Base-by-base conservation (phyloP, 169 alveolate genomes). In the Plasmodium coatneyi region DNA sequence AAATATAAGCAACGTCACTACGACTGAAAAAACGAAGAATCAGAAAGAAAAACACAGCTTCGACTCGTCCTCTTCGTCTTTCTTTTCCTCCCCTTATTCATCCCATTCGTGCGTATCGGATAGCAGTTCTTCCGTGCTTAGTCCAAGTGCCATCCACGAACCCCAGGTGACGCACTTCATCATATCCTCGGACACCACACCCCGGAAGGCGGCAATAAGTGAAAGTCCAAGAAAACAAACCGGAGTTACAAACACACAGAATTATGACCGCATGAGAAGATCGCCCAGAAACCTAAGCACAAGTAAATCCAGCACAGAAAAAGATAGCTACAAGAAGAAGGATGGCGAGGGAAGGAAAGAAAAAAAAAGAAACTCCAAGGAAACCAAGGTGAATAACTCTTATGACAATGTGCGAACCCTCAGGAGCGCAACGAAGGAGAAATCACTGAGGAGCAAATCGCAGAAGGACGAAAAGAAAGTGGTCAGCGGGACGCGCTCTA, bases 41-140 rank as follows among this genome's bases (percentile, higher is more conserved):
- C 56, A n/a, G 71, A 81, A 81, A 22, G 43, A 84, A 22, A 71
- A 84, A 19, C 78, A 72, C 79, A 39, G 34, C 66, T 76, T 84
- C 12, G 92, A 84, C 36, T 34, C 34, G 30, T 46, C 92, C 5
- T 84, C 92, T 41, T 72, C 92, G 19, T 84, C 84, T 22, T 7
- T 71, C 1, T 46, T 9, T 28, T 71, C 78, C 9, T 84, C 84
- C 28, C 22, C 74, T 3, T 0, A 3, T 6, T 22, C 74, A 60
- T n/a, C 74, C 10, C 3, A 60, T 19, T 22, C 74, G 14, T 60
- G 74, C 34, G 10, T 25, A 7, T 60, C 74, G 32, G 74, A 60
- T 16, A 60, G 74, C 14, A 9, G 14, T 60, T 60, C 74, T n/a
- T 60, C 74, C 28, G 74, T 28, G 14, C 32, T n/a, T 5, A 0